These are phyloP conservation scores for Leishmania aethiopica DNA, from an alignment of 208 protist genomes.

Conservation along the genomic window DNA sequence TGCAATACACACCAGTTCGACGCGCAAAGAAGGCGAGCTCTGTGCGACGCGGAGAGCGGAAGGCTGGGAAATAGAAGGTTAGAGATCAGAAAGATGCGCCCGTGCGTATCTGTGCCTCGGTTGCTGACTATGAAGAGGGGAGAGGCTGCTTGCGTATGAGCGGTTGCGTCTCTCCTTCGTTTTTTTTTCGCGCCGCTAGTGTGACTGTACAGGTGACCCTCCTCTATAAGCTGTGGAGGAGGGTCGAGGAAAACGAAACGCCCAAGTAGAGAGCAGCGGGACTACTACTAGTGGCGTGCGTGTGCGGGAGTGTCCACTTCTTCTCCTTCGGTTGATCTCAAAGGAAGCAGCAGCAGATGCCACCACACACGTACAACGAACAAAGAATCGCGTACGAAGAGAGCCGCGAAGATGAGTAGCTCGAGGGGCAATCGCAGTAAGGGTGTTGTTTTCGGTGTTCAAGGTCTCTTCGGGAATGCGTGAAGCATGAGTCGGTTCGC, in stretches of 20 bases:
- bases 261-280: not conserved
- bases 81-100: not conserved
- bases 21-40: not conserved
- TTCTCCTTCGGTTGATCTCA: not conserved
- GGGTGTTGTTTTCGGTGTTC: not conserved
- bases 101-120: not conserved
- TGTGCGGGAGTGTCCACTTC: not conserved
- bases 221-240: not conserved
- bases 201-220: not conserved
- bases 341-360: not conserved
- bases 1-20: not conserved
- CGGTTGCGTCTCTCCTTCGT: not conserved
- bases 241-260: not conserved
- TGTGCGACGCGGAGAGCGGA: not conserved
- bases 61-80: not conserved
- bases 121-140: not conserved
- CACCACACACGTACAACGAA: not conserved
- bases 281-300: not conserved
- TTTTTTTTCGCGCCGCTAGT: not conserved
- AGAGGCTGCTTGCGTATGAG: not conserved
- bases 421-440: too few relatives aligned
- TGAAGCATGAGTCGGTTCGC: not conserved
- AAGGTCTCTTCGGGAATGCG: not conserved
- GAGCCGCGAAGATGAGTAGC: not conserved
- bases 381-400: not conserved